Conservation (phyloP, 192 early-diverging fungal genomes). For the Coemansia sp. region DNA sequence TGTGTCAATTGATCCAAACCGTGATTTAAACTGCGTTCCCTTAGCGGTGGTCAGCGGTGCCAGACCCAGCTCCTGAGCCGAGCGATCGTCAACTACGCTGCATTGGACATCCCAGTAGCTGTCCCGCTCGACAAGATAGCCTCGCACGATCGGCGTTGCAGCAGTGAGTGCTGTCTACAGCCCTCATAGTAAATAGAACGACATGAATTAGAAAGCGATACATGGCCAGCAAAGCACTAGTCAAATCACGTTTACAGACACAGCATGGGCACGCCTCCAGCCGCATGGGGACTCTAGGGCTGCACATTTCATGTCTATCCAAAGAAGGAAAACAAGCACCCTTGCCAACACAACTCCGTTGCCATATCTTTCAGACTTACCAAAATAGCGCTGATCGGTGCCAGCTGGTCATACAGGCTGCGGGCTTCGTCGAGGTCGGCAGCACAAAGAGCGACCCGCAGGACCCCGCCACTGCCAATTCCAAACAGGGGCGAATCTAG, state of each 20-base stretch:
- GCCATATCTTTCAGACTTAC: slow-evolving; percentile 13
- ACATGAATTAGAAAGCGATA: not conserved
- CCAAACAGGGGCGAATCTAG: slow-evolving; percentile 98
- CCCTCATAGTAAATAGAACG: not conserved
- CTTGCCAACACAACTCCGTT: not conserved
- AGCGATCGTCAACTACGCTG: slow-evolving; percentile 89
- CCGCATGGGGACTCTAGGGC: too few species aligned
- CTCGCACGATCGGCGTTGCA: slow-evolving; percentile 87
- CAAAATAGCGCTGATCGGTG: slow-evolving; percentile 90
- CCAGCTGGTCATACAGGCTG: slow-evolving; percentile 91
- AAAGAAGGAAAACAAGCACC: too few species aligned
- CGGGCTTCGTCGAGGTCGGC: slow-evolving; percentile 91
- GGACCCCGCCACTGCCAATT: slow-evolving; percentile 89
- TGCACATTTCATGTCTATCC: too few species aligned
- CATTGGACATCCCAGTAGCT: slow-evolving; percentile 98
- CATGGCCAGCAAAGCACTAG: not conserved
- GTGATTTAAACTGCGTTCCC: slow-evolving; percentile 87
- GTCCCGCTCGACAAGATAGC: slow-evolving; percentile 93
- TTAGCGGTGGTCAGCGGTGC: slow-evolving; percentile 73
- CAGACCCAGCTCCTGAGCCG: slow-evolving; percentile 82
- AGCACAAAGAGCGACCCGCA: slow-evolving; percentile 96
- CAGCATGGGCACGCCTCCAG: not conserved
- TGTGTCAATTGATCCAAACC: slow-evolving; percentile 90
- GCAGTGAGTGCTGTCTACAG: slow-evolving; percentile 81
- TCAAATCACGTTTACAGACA: not conserved